phyloP scores from a whole-genome alignment of 192 early-diverging fungal genomes.

The Coemansia javaensis region DNA sequence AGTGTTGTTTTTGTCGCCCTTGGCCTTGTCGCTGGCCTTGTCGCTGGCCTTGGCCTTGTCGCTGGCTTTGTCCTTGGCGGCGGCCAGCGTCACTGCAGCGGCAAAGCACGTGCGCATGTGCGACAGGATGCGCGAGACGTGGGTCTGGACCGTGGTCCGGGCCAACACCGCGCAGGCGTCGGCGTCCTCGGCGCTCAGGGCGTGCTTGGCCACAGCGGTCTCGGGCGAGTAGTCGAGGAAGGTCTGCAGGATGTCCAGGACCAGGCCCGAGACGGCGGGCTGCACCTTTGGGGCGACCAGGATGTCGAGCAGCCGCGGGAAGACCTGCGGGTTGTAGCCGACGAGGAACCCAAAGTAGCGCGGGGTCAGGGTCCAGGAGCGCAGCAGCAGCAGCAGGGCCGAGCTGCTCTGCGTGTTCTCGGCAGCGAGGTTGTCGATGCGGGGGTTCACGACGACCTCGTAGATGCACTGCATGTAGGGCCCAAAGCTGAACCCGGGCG shows the following conservation, averaged over 20 bases:
- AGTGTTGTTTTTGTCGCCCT: no score
- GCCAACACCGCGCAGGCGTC: slow-evolving; percentile 15
- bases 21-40: no score
- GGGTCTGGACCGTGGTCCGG: slow-evolving; percentile 9
- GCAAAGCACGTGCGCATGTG: slow-evolving; percentile 47
- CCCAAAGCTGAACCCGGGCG: slow-evolving; percentile 66
- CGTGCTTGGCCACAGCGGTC: slow-evolving; percentile 43
- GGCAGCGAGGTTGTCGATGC: slow-evolving; percentile 61
- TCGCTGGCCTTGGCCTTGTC: no score
- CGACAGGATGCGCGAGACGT: slow-evolving; percentile 35
- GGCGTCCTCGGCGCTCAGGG: slow-evolving; percentile 19
- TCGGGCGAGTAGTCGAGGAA: slow-evolving; percentile 53
- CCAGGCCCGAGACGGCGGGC: slow-evolving; percentile 61
- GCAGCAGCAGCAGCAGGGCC: slow-evolving; percentile 70
- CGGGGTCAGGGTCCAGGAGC: slow-evolving; percentile 66
- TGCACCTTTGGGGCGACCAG: slow-evolving; percentile 78
- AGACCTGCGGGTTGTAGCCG: slow-evolving; percentile 56
- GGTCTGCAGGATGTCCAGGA: slow-evolving; percentile 71
- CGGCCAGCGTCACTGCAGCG: no score
- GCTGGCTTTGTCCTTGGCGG: no score
- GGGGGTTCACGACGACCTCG: slow-evolving; percentile 59
- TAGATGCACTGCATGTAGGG: slow-evolving; percentile 77
- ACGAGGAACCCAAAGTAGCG: slow-evolving; percentile 65
- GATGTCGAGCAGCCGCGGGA: slow-evolving; percentile 67
- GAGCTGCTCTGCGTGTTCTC: slow-evolving; percentile 91